Evolutionary conservation across 2,329 filamentous ascomycete genomes (phyloP).

Genomic region (Pestalotiopsis sp.): DNA sequence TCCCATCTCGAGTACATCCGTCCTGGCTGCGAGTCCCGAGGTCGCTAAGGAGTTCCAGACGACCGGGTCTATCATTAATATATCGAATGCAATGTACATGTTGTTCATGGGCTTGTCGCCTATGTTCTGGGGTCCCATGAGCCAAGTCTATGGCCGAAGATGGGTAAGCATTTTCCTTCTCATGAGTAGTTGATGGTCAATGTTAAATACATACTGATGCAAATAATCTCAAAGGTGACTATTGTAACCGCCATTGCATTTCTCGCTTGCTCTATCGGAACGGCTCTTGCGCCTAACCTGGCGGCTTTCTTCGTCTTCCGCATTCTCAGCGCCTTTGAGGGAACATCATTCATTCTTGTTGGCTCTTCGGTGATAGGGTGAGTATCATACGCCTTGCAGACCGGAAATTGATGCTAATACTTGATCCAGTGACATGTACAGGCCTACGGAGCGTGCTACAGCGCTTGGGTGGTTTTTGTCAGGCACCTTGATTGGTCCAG

Average conservation of each 20-base stretch:
- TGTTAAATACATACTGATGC: constrained; percentile 16
- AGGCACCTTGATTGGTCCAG: constrained; percentile 73
- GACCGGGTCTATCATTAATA: constrained; percentile 70
- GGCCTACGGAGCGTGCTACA: constrained; percentile 70
- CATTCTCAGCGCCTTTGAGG: constrained; percentile 74
- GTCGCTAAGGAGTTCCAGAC: constrained; percentile 68
- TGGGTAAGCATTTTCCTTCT: constrained; percentile 43
- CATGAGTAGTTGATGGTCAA: neutral
- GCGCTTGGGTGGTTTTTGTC: constrained; percentile 75
- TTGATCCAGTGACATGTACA: constrained; percentile 57
- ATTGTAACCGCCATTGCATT: constrained; percentile 66
- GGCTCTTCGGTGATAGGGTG: constrained; percentile 70
- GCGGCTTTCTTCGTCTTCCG: constrained; percentile 75
- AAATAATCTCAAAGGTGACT: constrained; percentile 47
- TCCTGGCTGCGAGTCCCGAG: constrained; percentile 75
- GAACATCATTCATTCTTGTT: constrained; percentile 74
- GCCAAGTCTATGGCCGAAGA: constrained; percentile 64
- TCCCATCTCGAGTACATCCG: constrained; percentile 74
- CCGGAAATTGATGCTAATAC: constrained; percentile 16
- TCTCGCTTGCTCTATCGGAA: constrained; percentile 70
- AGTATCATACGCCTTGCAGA: constrained; percentile 37
- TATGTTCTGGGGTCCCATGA: constrained; percentile 73
- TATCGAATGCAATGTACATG: constrained; percentile 74
- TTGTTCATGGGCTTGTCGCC: constrained; percentile 73
- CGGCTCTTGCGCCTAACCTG: constrained; percentile 72